Conservation (phyloP, 768 basidiomycete genomes). For the Lyophyllum semitale region DNA sequence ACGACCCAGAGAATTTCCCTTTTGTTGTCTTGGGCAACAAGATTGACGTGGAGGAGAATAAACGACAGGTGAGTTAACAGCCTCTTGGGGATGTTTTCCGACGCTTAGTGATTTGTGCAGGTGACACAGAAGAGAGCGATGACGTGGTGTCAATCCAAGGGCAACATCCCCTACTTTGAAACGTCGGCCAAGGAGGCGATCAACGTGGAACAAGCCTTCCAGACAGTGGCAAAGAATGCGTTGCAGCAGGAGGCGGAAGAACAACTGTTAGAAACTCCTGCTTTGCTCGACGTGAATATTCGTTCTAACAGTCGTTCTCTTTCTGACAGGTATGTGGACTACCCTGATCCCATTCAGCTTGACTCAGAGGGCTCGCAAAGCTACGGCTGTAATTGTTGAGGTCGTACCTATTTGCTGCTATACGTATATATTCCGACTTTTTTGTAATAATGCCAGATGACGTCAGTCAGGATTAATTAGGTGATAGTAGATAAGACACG, state of each 20-base stretch:
- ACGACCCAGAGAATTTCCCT: conserved; percentile 99
- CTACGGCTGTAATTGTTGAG: conserved; percentile 89
- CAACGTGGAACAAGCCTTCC: conserved; percentile 99
- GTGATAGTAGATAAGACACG: conserved; percentile 12
- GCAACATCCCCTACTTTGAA: conserved; percentile 99
- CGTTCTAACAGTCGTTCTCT: conserved; percentile 14
- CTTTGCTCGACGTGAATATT: conserved; percentile 6
- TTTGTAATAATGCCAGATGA: conserved; percentile 4
- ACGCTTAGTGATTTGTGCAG: conserved; percentile 38
- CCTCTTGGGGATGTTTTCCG: neutral
- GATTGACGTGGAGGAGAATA: conserved; percentile 99
- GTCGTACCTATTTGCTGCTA: neutral
- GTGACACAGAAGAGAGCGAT: conserved; percentile 99
- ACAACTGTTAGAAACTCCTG: conserved; percentile 66
- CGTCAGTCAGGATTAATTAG: conserved; percentile 5
- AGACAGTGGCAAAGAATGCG: conserved; percentile 99
- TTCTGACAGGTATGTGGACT: conserved; percentile 85
- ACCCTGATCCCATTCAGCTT: conserved; percentile 97
- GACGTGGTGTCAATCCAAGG: conserved; percentile 99
- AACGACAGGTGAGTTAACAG: conserved; percentile 75
- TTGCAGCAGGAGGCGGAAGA: conserved; percentile 96
- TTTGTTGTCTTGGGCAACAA: conserved; percentile 99
- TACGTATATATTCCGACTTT: conserved; percentile 13
- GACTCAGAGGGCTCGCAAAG: conserved; percentile 90
- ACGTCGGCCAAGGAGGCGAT: conserved; percentile 99